A percentile compares a stretch with the other conserved stretches of the same genome.
These are phyloP conservation scores for Corylus americana DNA, from an alignment of 306 rosid species.

Conservation along the genomic window DNA sequence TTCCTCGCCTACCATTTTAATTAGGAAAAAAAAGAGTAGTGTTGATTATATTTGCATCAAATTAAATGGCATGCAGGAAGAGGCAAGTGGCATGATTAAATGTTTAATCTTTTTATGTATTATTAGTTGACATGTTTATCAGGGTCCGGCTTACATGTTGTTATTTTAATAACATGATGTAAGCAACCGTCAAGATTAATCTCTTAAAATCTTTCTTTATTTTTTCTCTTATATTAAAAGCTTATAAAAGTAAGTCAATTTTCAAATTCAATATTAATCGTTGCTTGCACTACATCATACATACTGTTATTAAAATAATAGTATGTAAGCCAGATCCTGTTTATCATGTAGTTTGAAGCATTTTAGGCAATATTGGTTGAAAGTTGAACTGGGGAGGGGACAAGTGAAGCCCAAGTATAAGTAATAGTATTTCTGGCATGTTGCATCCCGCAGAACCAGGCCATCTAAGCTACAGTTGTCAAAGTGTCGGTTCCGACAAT, in stretches of 20 bases:
- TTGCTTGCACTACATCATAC: no score
- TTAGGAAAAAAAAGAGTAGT: no score
- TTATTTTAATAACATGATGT: no score
- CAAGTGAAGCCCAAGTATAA: background rate
- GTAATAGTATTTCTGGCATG: background rate
- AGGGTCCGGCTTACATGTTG: no score
- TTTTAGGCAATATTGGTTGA: background rate
- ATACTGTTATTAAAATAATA: no score
- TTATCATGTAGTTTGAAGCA: background rate
- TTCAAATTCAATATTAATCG: no score
- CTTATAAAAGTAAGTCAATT: no score
- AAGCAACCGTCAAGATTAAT: no score
- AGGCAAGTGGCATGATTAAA: background rate
- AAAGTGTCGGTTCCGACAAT: slow-evolving; percentile 35
- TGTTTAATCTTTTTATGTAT: background rate
- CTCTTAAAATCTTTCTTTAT: no score
- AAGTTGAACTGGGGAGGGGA: background rate
- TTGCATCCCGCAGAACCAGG: background rate
- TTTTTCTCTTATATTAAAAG: no score
- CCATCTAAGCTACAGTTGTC: slow-evolving; percentile 14
- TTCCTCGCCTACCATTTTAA: no score
- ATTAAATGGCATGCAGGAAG: background rate
- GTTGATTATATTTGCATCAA: background rate
- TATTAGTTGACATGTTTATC: background rate
- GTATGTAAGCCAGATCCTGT: no score